Evolutionary conservation across 306 rosid species (phyloP), one percentile per base, ranked within the genome.

Genomic region (Malus asiatica): DNA sequence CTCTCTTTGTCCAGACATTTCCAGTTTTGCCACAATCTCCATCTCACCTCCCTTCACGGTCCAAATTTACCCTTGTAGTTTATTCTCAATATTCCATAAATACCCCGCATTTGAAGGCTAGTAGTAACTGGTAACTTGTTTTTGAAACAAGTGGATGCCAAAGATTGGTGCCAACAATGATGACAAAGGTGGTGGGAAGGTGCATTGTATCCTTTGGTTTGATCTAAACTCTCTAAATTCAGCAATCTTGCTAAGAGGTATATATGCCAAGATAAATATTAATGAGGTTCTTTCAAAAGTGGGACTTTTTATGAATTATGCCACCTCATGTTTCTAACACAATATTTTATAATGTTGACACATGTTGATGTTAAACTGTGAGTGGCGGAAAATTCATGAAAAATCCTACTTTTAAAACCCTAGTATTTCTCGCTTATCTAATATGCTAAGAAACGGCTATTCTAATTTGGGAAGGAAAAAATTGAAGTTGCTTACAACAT

Each of bases 1-100:
- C 68, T 48, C 52, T 58, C 80, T 70, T 67, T 44, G 82, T 48
- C 83, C 80, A 74, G 72, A 84, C 75, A 81, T 80, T 80, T 75
- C 71, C 76, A 30, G 82, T 66, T 69, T 62, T 62, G 60, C 57
- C 64, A 79, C 73, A 51, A 18, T 6, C 77, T 40, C 70, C 55
- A 80, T 52, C 45, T 64, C 61, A 74, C 72, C 60, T 71, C 69
- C 72, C 70, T 67, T 67, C 71, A 61, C 74, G 74, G 70, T 66
- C 45, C 74, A 13, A 35, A 66, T 70, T 74, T 57, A 66, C 66
- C 32, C 72, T 64, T 5, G 4, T 55, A 18, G 3, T 2, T 6
- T 48, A 48, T 27, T 70, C 44, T 44, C 69, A 30, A 66, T 71
- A 65, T 80, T 70, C 74, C 79, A 66, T 27, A 71, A 66, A 60